Evolutionary conservation across 257 asterid genomes (phyloP), one percentile per base, ranked within the genome.

Genomic region (Solanum neorickii): DNA sequence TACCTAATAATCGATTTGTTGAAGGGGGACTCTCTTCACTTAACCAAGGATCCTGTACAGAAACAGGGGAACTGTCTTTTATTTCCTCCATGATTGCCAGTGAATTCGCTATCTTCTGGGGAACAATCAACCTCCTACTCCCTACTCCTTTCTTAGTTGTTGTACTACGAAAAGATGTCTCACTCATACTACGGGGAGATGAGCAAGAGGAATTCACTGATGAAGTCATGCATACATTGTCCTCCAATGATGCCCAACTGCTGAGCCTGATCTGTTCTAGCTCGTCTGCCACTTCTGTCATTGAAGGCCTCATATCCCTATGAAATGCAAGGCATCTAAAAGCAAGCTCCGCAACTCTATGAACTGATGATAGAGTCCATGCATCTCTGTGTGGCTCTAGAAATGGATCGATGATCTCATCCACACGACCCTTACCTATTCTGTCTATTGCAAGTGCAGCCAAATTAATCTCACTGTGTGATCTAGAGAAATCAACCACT

Each of bases 281-380:
- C 91, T 96, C 99, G 0, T 94, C 98, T 12, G 98, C 97, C 86
- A 96, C 99, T 88, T 96, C 99, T 92, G 89, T 90, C 99, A 96
- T 96, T 4, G 98, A 93, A 13, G 99, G 99, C 70, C 99, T 94
- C 98, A 94, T 93, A 86, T 96, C 98, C 65, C 94, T 88, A 42
- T 96, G 98, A 82, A 93, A 96, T 52, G 99, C 96, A 39, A 96
- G 98, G 90, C 99, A 96, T 88, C 98, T 90, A 72, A 96, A 96
- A 23, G 98, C 99, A 33, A 96, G 92, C 90, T 96, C 99, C 27
- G 97, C 98, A 21, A 96, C 95, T 87, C 91, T 92, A 90, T 94
- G 96, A 52, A 96, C 85, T 2, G 99, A 95, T 10, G 98, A 91
- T 3, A 95, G 91, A 3, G 99, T 95, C 99, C 99, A 96, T 7